Evolutionary conservation across 345 rosid species (phyloP), one percentile per base, ranked within the genome.

Genomic region (Dovyalis caffra): DNA sequence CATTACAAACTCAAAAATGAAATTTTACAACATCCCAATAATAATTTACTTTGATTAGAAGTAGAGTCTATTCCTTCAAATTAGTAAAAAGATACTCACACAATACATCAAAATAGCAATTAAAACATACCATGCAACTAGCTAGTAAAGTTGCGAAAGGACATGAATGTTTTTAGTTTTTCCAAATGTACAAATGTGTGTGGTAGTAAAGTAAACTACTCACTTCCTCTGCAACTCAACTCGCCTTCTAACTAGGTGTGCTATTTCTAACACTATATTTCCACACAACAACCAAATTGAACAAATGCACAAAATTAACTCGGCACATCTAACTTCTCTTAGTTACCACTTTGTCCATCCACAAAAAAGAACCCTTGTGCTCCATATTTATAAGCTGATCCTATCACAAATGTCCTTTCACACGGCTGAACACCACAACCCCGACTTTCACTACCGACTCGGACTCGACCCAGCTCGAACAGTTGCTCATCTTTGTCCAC

Each of bases 201-300:
- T 1, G 10, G 16, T 11, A 43, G 49, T 43, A 14, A 43, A 37
- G 40, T 37, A 7, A 37, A 37, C 0, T 8, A 37, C 40, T 37
- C 6, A 11, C 8, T 35, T 35, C 38, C 9, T 35, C 38, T 35
- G 1, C 1, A n/a, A 35, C 38, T 35, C 63, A 6, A 23, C 0
- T 23, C 4, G 18, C 12, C 12, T 2, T 18, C 3, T 23, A 31
- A n/a, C n/a, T n/a, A n/a, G n/a, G n/a, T n/a, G n/a, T n/a, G n/a
- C 38, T 79, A 43, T 43, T 43, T 43, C 51, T 15, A 18, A 45
- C 51, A 45, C 57, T 66, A 90, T 28, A 88, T 76, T 81, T 90
- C 91, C 3, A 81, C 83, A 49, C 74, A 86, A 83, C 93, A 91
- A 9, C 93, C 88, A 5, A 90, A 86, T 35, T 84, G 93, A 25